phyloP scores from a whole-genome alignment of 2,329 filamentous ascomycete species.

The Metarhizium anisopliae region DNA sequence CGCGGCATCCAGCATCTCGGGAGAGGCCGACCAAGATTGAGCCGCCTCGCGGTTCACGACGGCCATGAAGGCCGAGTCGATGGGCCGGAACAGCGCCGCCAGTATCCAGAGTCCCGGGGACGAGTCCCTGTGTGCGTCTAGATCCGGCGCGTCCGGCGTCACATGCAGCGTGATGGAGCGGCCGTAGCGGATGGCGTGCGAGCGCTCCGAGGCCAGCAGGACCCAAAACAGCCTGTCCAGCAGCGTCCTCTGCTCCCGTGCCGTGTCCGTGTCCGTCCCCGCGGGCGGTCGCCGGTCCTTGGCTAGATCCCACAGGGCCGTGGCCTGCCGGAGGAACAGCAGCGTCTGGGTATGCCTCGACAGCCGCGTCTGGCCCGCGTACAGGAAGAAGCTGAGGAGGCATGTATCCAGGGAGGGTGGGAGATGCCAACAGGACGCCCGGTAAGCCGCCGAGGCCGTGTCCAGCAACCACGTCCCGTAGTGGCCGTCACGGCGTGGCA shows the following conservation, averaged over 20 bases:
- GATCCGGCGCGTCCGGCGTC: conserved; percentile 24
- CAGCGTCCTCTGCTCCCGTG: conserved; percentile 10
- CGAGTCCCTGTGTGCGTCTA: conserved; percentile 19
- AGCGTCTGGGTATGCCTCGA: conserved; percentile 35
- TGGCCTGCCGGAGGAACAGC: conserved; percentile 32
- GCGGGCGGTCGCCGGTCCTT: conserved; percentile 14
- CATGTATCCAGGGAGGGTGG: conserved; percentile 30
- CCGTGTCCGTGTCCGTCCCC: neutral
- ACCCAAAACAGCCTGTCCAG: conserved; percentile 34
- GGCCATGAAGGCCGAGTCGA: conserved; percentile 33
- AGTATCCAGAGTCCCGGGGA: conserved; percentile 31
- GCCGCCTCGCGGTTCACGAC: conserved; percentile 29
- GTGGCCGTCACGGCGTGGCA: conserved; percentile 1
- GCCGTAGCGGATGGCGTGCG: conserved; percentile 34
- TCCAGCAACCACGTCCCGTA: conserved; percentile 31
- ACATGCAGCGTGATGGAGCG: conserved; percentile 34
- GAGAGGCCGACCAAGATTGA: conserved; percentile 16
- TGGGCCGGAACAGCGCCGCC: conserved; percentile 29
- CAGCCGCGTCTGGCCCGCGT: conserved; percentile 32
- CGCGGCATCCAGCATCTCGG: conserved; percentile 23
- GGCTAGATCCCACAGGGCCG: conserved; percentile 29
- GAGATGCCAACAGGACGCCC: conserved; percentile 21
- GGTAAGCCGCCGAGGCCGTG: conserved; percentile 24
- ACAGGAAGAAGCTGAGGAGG: conserved; percentile 33
- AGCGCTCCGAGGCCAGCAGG: conserved; percentile 32